phyloP scores from a whole-genome alignment of 805 yeast species.

The Candida parachauliodes region DNA sequence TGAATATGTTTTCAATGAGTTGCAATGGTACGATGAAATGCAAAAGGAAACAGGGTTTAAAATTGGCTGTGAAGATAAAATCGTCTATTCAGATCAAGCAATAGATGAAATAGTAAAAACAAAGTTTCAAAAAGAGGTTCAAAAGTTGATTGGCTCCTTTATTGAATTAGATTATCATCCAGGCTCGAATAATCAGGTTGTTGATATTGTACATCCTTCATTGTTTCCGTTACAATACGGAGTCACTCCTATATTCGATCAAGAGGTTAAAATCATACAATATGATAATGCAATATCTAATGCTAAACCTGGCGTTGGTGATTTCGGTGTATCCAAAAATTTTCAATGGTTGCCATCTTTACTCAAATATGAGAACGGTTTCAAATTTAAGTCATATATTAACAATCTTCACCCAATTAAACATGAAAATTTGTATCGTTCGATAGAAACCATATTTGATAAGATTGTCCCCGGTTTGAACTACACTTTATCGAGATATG shows the following conservation, averaged over 20 bases:
- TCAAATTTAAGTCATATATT: slow-evolving; percentile 31
- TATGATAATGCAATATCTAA: slow-evolving; percentile 10
- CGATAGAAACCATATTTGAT: slow-evolving; percentile 29
- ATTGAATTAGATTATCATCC: slow-evolving; percentile 34
- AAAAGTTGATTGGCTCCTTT: slow-evolving; percentile 14
- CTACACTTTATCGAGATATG: slow-evolving; percentile 20
- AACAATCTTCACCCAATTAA: slow-evolving; percentile 37
- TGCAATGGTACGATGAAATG: slow-evolving; percentile 23
- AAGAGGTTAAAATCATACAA: slow-evolving; percentile 9
- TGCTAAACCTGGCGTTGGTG: slow-evolving; percentile 12
- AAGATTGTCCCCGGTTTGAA: slow-evolving; percentile 29
- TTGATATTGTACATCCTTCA: slow-evolving; percentile 41
- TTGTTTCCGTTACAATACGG: slow-evolving; percentile 33
- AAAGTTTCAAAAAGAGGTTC: slow-evolving; percentile 11
- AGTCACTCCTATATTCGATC: slow-evolving; percentile 17
- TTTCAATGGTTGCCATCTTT: slow-evolving; percentile 39
- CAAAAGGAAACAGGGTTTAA: slow-evolving; percentile 14
- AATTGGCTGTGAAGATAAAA: slow-evolving; percentile 18
- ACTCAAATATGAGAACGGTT: slow-evolving; percentile 11
- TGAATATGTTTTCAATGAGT: slow-evolving; percentile 25
- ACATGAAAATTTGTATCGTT: slow-evolving; percentile 21
- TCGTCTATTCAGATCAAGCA: slow-evolving; percentile 16
- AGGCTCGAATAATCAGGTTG: slow-evolving; percentile 30
- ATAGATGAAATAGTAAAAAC: slow-evolving; percentile 12
- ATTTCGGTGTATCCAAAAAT: slow-evolving; percentile 17